Percentiles rank a stretch among this genome's conserved stretches.
Evolutionary conservation across 2,329 filamentous ascomycete genomes (phyloP).

Genomic region (Sporothrix inflata): DNA sequence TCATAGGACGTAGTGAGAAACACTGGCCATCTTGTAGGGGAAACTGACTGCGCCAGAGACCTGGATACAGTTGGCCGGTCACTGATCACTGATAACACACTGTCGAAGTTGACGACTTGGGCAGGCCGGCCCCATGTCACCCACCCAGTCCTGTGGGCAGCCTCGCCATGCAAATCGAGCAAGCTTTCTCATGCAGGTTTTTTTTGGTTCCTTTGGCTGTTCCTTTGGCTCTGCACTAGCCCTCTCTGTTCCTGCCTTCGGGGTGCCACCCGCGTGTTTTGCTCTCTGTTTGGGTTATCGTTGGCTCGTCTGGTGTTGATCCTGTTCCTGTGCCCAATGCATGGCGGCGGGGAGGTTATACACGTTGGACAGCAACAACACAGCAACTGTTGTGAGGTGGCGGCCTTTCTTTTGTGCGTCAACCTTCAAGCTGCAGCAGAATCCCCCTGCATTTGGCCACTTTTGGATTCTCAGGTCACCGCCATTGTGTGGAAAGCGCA

Average conservation of each 20-base stretch:
- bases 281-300: neutral
- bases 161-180: constrained; percentile 12
- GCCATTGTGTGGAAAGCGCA: neutral
- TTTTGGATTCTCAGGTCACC: neutral
- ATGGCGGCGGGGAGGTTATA: constrained; percentile 9
- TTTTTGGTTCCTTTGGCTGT: neutral
- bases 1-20: neutral
- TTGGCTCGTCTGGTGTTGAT: neutral
- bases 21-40: neutral
- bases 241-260: neutral
- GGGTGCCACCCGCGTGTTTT: neutral
- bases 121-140: neutral
- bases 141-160: constrained; percentile 10
- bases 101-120: constrained; percentile 3
- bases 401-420: neutral
- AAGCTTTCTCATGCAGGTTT: neutral
- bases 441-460: neutral
- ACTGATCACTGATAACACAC: constrained; percentile 2
- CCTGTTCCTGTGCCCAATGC: constrained; percentile 8
- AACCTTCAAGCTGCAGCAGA: neutral
- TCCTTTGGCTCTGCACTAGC: constrained; percentile 2
- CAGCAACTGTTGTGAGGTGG: constrained; percentile 16
- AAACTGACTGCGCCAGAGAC: neutral
- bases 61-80: constrained; percentile 1
- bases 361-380: constrained; percentile 18